Evolutionary conservation across 805 yeast species (phyloP).

Genomic region (Spathaspora girioi): DNA sequence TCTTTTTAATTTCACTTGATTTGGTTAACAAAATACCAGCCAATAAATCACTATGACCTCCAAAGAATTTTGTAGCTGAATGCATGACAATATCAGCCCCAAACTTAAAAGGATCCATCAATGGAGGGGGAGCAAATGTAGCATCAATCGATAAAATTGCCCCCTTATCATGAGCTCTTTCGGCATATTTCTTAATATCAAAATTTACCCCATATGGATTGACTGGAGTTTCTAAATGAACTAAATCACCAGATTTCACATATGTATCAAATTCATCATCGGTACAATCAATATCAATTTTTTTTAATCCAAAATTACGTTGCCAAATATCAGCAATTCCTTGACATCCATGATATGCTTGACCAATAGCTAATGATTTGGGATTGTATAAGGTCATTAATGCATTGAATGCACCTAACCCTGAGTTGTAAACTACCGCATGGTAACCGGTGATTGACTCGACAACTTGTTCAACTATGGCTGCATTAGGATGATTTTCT

Average conservation of each 20-base stretch:
- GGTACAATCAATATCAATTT: conserved; percentile 35
- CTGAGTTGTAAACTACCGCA: conserved; percentile 71
- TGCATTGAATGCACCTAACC: conserved; percentile 78
- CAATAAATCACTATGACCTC: conserved; percentile 90
- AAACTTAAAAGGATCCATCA: conserved; percentile 72
- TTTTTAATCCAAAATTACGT: conserved; percentile 56
- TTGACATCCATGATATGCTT: conserved; percentile 83
- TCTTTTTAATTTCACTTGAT: conserved; percentile 40
- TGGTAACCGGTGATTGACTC: conserved; percentile 58
- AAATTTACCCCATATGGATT: conserved; percentile 74
- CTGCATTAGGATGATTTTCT: conserved; percentile 67
- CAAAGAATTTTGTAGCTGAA: conserved; percentile 90
- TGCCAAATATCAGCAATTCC: conserved; percentile 62
- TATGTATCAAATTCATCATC: conserved; percentile 24
- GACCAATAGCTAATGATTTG: conserved; percentile 66
- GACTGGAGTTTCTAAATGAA: conserved; percentile 85
- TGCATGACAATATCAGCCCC: conserved; percentile 91
- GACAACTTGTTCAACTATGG: conserved; percentile 63
- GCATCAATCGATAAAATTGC: conserved; percentile 75
- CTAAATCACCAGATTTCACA: conserved; percentile 58
- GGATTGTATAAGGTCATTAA: conserved; percentile 70
- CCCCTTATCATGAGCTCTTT: conserved; percentile 72
- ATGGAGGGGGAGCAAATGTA: conserved; percentile 92
- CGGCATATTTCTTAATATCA: conserved; percentile 61
- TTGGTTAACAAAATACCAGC: conserved; percentile 80